Base-by-base conservation (phyloP, 2,329 filamentous ascomycete species). In the Aspergillus sp. region DNA sequence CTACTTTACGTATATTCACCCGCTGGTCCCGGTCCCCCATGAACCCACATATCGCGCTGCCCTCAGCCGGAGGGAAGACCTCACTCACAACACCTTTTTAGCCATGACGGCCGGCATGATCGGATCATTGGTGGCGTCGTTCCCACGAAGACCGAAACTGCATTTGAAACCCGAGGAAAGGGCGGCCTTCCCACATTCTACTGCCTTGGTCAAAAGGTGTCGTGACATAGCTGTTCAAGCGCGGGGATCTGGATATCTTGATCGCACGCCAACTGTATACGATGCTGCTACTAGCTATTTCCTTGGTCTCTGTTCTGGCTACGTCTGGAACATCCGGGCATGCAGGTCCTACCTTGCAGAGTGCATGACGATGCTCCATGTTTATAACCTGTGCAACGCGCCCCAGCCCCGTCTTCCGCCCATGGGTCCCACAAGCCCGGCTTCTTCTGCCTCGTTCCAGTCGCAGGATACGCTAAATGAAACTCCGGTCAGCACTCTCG, bases 1-100 rank as follows among this genome's bases (percentile, higher is more conserved):
- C 64, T 80, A 74, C 55, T 80, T 80, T 55, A 77, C 73, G 7
- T 79, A 78, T 59, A 80, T 80, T 39, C 78, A 80, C 60, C 78
- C 78, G 14, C 62, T 80, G 50, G 71, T 79, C 14, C 77, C 78
- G 5, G 56, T 80, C 25, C 77, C 78, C 5, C 78, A 80, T 63
- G 78, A 80, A 52, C 76, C 76, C 17, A 76, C 75, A 21, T 80
- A 79, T 55, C 73, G 77, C 47, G 71, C 72, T 50, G 74, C 76
- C 1, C 74, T 80, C 58, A 73, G 73, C 45, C 69, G 70, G 33
- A 69, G 78, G 50, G 74, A 79, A 62, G 77, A 80, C 66, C 57
- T 69, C 17, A 74, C 68, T 14, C 76, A 75, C 59, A 65, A 66
- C 15, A 77, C 70, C 8, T 80, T 79, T 58, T 62, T 80, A 51